Percentiles rank a stretch among this genome's conserved stretches.
Evolutionary conservation across 164 flowering plant genomes (phyloP).

Genomic region (Vitis riparia): DNA sequence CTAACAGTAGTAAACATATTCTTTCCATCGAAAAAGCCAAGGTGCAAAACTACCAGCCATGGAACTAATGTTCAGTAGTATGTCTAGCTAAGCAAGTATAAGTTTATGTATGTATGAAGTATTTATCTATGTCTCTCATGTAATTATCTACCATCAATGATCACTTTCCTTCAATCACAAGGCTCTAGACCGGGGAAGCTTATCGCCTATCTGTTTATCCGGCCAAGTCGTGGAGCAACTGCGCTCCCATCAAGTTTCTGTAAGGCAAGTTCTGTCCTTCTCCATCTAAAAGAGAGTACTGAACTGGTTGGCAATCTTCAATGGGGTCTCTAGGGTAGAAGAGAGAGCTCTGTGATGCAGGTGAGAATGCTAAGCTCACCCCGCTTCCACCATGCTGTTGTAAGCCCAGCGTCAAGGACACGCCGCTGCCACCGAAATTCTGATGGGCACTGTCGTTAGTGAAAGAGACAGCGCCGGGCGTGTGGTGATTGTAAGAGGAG

Average conservation of each 20-base stretch:
- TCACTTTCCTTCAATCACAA: too few species aligned
- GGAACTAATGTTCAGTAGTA: background rate
- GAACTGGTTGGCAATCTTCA: conserved; percentile 64
- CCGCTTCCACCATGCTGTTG: conserved; percentile 73
- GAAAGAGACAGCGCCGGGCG: conserved; percentile 23
- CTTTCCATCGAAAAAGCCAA: conserved; percentile 6
- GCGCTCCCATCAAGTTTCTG: conserved; percentile 84
- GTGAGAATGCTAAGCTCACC: conserved; percentile 60
- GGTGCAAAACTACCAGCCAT: conserved; percentile 9
- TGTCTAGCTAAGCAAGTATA: conserved; percentile 7
- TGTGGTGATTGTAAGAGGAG: conserved; percentile 50
- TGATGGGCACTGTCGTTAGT: conserved; percentile 24
- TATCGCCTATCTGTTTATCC: conserved; percentile 21
- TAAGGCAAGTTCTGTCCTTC: conserved; percentile 72
- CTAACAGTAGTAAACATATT: conserved; percentile 10
- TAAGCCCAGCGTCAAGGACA: conserved; percentile 81
- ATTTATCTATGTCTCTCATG: conserved; percentile 10
- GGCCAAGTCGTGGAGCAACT: conserved; percentile 79
- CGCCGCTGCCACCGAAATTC: conserved; percentile 42
- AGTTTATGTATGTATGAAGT: conserved; percentile 16
- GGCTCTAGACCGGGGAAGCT: too few species aligned
- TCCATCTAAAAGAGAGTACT: conserved; percentile 68
- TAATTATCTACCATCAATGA: conserved; percentile 12
- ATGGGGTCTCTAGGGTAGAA: conserved; percentile 58
- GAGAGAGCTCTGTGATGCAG: conserved; percentile 50